These are phyloP conservation scores for Pichia manshurica DNA, from an alignment of 805 yeast species.

Conservation along the genomic window DNA sequence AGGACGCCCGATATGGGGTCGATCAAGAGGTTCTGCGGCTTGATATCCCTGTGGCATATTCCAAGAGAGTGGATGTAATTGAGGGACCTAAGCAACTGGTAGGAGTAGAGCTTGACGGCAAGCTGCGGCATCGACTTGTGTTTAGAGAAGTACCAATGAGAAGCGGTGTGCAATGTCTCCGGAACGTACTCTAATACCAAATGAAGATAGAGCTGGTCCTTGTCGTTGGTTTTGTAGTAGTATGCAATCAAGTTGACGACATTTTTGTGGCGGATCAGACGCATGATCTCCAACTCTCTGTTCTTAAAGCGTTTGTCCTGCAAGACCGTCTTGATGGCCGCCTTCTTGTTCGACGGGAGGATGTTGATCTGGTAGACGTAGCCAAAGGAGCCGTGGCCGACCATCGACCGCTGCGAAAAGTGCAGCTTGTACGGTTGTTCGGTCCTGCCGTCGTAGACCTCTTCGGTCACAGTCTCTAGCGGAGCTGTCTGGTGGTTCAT, in stretches of 20 bases:
- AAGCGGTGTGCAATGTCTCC: constrained; percentile 89
- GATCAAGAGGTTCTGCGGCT: constrained; percentile 82
- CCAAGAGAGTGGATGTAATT: constrained; percentile 73
- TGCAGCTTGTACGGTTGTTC: constrained; percentile 58
- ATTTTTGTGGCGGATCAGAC: constrained; percentile 76
- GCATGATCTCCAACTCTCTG: constrained; percentile 94
- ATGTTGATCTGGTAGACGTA: constrained; percentile 89
- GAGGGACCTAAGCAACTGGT: constrained; percentile 69
- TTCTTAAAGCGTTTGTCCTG: constrained; percentile 93
- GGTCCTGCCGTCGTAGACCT: constrained; percentile 65
- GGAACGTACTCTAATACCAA: constrained; percentile 89
- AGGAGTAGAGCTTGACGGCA: constrained; percentile 81
- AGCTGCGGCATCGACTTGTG: constrained; percentile 78
- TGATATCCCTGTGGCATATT: constrained; percentile 87
- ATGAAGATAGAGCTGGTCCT: constrained; percentile 80
- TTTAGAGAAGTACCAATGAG: constrained; percentile 74
- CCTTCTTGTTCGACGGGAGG: constrained; percentile 65
- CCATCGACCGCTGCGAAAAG: constrained; percentile 80
- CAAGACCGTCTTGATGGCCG: constrained; percentile 93
- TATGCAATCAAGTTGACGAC: constrained; percentile 83
- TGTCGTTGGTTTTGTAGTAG: constrained; percentile 60
- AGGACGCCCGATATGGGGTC: constrained; percentile 81
- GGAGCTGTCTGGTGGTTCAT: background rate
- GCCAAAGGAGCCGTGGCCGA: constrained; percentile 99
- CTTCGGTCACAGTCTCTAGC: constrained; percentile 43